phyloP scores from a whole-genome alignment of 176 grass and related monocot species.

The Guadua angustifolia region DNA sequence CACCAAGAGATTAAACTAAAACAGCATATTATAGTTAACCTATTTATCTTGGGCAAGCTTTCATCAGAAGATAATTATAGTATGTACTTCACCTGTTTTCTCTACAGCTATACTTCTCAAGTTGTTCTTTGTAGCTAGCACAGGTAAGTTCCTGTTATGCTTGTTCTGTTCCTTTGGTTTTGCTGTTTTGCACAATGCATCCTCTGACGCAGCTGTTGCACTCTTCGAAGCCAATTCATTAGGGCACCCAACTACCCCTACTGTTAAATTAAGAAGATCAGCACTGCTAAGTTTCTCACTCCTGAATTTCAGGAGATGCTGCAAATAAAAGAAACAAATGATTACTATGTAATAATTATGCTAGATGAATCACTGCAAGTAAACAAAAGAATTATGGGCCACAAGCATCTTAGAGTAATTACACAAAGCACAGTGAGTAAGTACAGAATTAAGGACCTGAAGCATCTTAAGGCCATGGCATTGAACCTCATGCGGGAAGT shows the following conservation, averaged over 20 bases:
- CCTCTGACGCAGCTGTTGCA: no score
- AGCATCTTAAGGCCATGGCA: slow-evolving; percentile 27
- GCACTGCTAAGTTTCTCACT: background rate
- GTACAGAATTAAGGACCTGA: slow-evolving; percentile 3
- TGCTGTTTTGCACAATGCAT: background rate
- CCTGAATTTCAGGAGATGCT: slow-evolving; percentile 18
- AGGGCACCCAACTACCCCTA: background rate
- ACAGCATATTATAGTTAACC: no score
- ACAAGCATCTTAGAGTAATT: background rate
- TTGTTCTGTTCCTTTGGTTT: background rate
- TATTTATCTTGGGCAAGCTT: no score
- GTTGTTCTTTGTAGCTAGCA: background rate
- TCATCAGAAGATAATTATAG: no score
- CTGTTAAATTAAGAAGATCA: background rate
- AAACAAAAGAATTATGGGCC: background rate
- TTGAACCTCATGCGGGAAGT: slow-evolving; percentile 3
- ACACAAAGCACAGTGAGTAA: background rate
- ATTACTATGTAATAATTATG: background rate
- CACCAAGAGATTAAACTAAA: no score
- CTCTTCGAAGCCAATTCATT: no score
- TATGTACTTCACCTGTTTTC: background rate
- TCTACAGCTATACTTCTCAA: background rate
- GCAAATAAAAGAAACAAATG: background rate
- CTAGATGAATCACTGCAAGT: no score
- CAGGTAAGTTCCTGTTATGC: background rate